A percentile compares a stretch with the other conserved stretches of the same genome.
phyloP scores from a whole-genome alignment of 257 asterid species.

The Salvia rosmarinus region DNA sequence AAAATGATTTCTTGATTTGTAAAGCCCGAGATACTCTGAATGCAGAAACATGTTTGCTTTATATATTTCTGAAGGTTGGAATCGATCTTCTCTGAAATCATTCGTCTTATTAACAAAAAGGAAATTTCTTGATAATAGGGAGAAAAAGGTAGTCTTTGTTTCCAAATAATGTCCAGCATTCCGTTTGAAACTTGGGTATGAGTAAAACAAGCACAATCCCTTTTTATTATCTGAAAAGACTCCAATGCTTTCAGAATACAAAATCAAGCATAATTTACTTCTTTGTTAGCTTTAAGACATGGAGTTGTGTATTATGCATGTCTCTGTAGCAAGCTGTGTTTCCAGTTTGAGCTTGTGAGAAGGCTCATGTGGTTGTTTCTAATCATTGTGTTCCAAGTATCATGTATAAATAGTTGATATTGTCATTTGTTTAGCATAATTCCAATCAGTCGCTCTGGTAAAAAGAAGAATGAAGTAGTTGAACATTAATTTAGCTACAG shows the following conservation, averaged over 20 bases:
- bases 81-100: background rate
- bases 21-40: background rate
- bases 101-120: background rate
- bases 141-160: background rate
- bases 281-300: constrained; percentile 3
- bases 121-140: constrained; percentile 8
- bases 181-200: background rate
- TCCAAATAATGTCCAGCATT: background rate
- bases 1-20: background rate
- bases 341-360: constrained; percentile 3
- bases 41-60: background rate
- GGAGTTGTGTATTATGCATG: constrained; percentile 12
- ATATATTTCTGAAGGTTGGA: background rate
- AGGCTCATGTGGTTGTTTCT: constrained; percentile 19
- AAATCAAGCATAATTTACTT: background rate
- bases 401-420: constrained; percentile 21
- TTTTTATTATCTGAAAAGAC: background rate
- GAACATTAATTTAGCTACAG: constrained; percentile 4
- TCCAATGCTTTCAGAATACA: background rate
- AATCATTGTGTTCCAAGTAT: constrained; percentile 1
- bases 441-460: background rate
- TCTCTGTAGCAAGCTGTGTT: constrained; percentile 20
- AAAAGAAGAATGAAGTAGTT: constrained; percentile 10
- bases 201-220: constrained; percentile 2
- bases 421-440: constrained; percentile 15